Conservation (phyloP, 2,329 filamentous ascomycete species). For the Dissoconium aciculare region DNA sequence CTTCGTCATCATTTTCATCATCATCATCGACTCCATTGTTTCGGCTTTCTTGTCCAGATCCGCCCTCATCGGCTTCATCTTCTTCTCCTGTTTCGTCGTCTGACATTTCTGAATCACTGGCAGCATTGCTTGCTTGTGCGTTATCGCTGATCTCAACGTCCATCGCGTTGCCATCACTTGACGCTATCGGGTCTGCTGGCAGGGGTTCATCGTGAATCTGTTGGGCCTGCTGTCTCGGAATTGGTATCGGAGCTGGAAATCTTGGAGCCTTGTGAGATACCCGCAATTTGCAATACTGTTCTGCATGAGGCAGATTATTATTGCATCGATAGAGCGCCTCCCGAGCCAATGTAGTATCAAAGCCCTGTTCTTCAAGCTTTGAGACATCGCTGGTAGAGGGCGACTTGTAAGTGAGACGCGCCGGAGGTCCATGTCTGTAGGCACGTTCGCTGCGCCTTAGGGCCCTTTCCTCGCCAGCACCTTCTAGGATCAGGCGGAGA, state of each 20-base stretch:
- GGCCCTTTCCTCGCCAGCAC: constrained; percentile 58
- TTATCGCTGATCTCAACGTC: constrained; percentile 11
- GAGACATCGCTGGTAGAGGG: constrained; percentile 31
- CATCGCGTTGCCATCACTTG: too few relatives aligned
- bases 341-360: constrained; percentile 47
- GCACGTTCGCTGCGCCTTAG: constrained; percentile 48
- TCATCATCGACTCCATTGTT: background rate
- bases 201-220: background rate
- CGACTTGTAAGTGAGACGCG: constrained; percentile 39
- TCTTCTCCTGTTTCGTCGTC: too few relatives aligned
- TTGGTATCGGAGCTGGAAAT: constrained; percentile 21
- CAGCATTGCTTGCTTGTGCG: background rate
- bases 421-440: constrained; percentile 31
- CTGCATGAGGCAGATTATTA: constrained; percentile 44
- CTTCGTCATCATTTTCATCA: constrained; percentile 1
- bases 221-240: too few relatives aligned
- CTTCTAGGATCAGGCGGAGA: constrained; percentile 59
- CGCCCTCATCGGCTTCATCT: too few relatives aligned
- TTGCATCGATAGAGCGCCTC: constrained; percentile 77
- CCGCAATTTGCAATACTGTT: constrained; percentile 55
- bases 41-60: too few relatives aligned
- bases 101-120: too few relatives aligned
- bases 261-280: constrained; percentile 14
- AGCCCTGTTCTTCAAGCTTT: constrained; percentile 24
- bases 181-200: background rate